These are phyloP conservation scores for Pseudogymnoascus sp. DNA, from an alignment of 2,329 filamentous ascomycete species.

Conservation along the genomic window DNA sequence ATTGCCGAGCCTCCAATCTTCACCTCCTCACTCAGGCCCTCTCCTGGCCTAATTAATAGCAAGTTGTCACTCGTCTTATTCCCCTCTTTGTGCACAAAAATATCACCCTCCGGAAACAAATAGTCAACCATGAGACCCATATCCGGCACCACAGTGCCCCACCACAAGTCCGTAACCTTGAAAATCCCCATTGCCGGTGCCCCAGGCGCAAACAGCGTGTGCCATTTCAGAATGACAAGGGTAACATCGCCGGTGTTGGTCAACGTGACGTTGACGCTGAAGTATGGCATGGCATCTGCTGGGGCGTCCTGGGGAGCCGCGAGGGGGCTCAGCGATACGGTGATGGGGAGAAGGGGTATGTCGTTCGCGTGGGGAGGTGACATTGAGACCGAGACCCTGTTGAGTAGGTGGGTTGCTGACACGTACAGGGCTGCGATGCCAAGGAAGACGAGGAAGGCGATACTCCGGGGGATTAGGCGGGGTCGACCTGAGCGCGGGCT, in stretches of 20 bases:
- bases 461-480: not conserved
- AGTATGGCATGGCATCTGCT: not conserved
- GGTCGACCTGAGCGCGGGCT: not conserved
- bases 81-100: not conserved
- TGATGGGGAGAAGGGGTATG: not conserved
- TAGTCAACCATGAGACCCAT: not conserved
- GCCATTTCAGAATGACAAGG: slow-evolving; percentile 32
- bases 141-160: not conserved
- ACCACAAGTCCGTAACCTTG: slow-evolving; percentile 21
- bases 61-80: not conserved
- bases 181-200: slow-evolving; percentile 28
- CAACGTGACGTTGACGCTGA: slow-evolving; percentile 16
- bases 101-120: not conserved
- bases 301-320: not conserved
- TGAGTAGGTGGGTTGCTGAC: not conserved
- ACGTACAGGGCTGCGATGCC: not conserved
- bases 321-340: not conserved
- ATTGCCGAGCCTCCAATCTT: slow-evolving; percentile 23
- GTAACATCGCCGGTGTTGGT: slow-evolving; percentile 24
- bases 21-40: slow-evolving; percentile 20
- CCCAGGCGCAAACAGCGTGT: slow-evolving; percentile 29
- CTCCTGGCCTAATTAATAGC: slow-evolving; percentile 14
- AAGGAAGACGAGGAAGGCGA: not conserved
- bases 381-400: not conserved
- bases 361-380: not conserved